These are phyloP conservation scores for Wallacemonas collosoma DNA, from an alignment of 208 protist genomes.

Conservation along the genomic window DNA sequence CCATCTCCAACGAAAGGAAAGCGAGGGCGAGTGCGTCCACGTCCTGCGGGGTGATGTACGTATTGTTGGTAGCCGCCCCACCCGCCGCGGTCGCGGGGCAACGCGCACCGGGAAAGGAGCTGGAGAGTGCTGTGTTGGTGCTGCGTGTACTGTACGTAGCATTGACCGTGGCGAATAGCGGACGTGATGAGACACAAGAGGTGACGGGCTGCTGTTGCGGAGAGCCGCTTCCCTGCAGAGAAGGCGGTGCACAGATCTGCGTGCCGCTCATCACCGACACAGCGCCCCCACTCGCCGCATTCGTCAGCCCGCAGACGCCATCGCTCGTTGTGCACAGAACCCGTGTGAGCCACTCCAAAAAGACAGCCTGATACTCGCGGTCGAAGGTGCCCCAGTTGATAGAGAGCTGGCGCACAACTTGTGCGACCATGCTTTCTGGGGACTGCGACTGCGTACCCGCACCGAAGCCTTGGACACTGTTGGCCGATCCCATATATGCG, in stretches of 20 bases:
- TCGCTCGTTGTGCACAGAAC: not conserved
- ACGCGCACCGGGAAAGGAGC: conserved; percentile 2
- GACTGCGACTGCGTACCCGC: not conserved
- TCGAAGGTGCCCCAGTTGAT: conserved; percentile 15
- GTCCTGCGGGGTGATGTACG: not conserved
- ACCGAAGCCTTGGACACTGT: not conserved
- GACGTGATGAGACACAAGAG: not conserved
- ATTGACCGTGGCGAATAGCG: not conserved
- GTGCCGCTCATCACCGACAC: not conserved
- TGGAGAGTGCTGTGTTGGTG: not conserved
- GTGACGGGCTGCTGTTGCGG: not conserved
- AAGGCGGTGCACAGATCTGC: not conserved
- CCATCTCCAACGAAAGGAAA: not conserved
- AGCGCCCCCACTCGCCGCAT: not conserved
- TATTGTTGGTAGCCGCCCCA: not conserved
- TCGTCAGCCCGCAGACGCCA: not conserved
- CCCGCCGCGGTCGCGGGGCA: not conserved
- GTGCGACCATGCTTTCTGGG: not conserved
- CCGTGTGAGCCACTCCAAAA: not conserved
- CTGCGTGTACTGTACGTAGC: not conserved
- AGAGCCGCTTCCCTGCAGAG: not conserved
- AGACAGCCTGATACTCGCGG: conserved; percentile 4
- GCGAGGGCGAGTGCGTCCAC: conserved; percentile 5
- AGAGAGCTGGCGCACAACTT: conserved; percentile 4
- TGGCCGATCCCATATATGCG: not conserved